Conservation (phyloP, 345 rosid species). For the Psidium guajava region DNA sequence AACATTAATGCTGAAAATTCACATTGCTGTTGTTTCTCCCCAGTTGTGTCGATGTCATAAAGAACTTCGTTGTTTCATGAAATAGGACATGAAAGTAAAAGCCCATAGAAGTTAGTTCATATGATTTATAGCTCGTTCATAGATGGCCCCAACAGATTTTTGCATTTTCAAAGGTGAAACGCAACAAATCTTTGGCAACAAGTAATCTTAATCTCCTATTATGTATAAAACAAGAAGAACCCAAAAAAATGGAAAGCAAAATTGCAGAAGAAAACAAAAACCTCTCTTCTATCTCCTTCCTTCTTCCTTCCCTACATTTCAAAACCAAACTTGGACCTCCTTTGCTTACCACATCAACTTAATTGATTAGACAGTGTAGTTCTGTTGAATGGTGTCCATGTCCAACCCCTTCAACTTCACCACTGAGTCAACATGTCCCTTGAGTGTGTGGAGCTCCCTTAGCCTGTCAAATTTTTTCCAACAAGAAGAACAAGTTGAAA, state of each 20-base stretch:
- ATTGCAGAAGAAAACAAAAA: not conserved
- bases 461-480: conserved; percentile 10
- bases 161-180: not conserved
- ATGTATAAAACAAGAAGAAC: not conserved
- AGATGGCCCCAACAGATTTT: not conserved
- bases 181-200: not conserved
- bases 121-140: not conserved
- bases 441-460: conserved; percentile 30
- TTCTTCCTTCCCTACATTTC: not conserved
- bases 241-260: not conserved
- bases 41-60: not conserved
- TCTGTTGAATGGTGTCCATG: conserved; percentile 30
- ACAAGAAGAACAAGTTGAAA: not conserved
- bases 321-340: not conserved
- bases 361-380: conserved; percentile 15
- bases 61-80: not conserved
- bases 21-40: not conserved
- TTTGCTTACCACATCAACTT: not conserved
- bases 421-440: conserved; percentile 36
- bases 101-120: not conserved
- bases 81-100: not conserved
- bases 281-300: not conserved
- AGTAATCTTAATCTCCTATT: not conserved
- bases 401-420: conserved; percentile 31
- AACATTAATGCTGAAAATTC: not conserved